Base-by-base conservation (phyloP, 805 yeast species). In the Kluyveromyces wickerhamii region DNA sequence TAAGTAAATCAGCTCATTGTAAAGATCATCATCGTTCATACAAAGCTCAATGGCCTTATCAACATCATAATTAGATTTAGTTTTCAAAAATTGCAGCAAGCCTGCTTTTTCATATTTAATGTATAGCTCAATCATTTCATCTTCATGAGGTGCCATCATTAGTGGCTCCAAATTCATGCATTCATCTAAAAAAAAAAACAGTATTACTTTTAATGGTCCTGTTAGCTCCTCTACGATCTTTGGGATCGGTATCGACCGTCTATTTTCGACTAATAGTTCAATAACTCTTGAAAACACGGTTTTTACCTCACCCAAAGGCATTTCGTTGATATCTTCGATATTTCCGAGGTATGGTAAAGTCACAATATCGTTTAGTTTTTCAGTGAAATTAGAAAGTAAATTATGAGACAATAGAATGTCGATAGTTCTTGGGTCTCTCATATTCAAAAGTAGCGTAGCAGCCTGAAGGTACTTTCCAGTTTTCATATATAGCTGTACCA, bases 1-100 rank as follows among this genome's bases (percentile, higher is more conserved):
- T 20, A 92, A 58, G 49, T 75, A 87, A 0, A 92, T 94, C 26
- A 87, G 64, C 49, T 89, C 97, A 26, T 79, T 74, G 26, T 67
- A 68, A 8, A 47, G 27, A 7, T 48, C 48, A 26, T 71, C 67
- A 1, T 67, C 66, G 15, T 67, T 61, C 8, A 52, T 39, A 48
- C 94, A 84, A 1, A 79, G 54, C 10, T 60, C 56, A n/a, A 88
- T 72, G 0, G 96, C 95, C 21, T 53, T 45, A 27, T 76, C 81
- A 27, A 87, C 72, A 41, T 82, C 72, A 52, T 80, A 82, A 44
- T 79, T 74, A 18, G 67, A 68, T 40, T 75, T 73, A 32, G 59
- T 63, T 44, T 69, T 71, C 38, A 89, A 60, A 52, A 77, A 87
- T 0, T 69, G 65, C n/a, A 81, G 57, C 10, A 89, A 65, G 28